Base-by-base conservation (phyloP, 164 flowering plant species). In the Aristolochia contorta region DNA sequence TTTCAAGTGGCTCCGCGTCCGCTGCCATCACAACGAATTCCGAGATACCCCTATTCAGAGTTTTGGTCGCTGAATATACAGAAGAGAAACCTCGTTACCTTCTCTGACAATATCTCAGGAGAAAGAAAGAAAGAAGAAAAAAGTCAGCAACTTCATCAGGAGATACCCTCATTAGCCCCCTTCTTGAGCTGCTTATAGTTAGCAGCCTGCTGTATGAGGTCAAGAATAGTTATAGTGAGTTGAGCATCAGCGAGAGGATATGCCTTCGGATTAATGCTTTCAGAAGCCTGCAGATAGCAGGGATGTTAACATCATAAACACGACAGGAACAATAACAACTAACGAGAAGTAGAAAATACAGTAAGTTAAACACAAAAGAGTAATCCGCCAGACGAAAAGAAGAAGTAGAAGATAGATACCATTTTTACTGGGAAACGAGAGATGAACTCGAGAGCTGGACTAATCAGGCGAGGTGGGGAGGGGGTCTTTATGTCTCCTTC, bases 1-100 rank as follows among this genome's bases (percentile, higher is more conserved):
- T 62, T 65, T 90, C 97, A 49, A 90, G 82, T 0, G 97, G 96
- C 73, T 90, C 89, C 0, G 93, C 72, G 51, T 68, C 66, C 19
- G 58, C 71, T 2, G 66, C 71, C 71, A 62, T 57, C 13, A 68
- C 62, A n/a, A 68, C 19, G 16, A 68, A 68, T 62, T 68, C 66
- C 47, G 58, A 68, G 2, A 57, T 57, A 1, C 71, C 71, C 33
- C 59, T 50, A 46, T 68, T 62, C 32, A 68, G 21, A 13, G 66
- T 62, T 45, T 67, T 67, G 6, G 65, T 62, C 13, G 70, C 70
- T 67, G 37, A 30, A 62, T 52, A 19, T 10, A 15, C n/a, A 62
- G 12, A 30, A 62, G 7, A 56, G 22, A 2, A 5, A 43, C 56
- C 56, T 22, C 2, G 23, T 20, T 18, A 22, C 56, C 22, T 20